Conservation (phyloP, 179 eudicot genomes). For the Camellia oleifera region DNA sequence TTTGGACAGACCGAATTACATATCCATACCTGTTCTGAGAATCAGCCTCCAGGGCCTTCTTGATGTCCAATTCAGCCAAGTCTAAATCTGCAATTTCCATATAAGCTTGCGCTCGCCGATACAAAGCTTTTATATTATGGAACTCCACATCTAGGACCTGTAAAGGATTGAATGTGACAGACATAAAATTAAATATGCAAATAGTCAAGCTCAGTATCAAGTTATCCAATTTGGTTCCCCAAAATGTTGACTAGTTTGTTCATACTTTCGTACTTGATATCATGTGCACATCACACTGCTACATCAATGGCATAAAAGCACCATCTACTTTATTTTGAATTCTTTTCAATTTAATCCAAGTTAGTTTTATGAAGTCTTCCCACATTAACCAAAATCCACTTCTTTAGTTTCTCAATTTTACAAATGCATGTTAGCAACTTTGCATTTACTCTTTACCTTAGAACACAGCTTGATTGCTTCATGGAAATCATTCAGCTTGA, state of each 20-base stretch:
- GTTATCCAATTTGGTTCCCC: neutral
- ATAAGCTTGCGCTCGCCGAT: constrained; percentile 60
- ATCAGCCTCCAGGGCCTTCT: constrained; percentile 60
- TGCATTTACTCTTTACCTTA: constrained; percentile 33
- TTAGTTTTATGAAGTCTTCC: neutral
- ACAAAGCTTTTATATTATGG: constrained; percentile 59
- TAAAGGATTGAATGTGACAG: neutral
- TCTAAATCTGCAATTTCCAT: constrained; percentile 45
- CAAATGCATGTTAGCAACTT: neutral
- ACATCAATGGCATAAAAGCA: neutral
- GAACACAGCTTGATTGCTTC: constrained; percentile 57
- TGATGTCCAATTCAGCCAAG: constrained; percentile 58
- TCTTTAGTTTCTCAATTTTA: neutral
- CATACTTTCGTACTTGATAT: neutral
- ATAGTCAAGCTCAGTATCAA: neutral
- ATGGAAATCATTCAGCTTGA: constrained; percentile 45
- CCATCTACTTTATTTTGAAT: too few relatives aligned
- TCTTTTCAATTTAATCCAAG: neutral
- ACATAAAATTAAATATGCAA: neutral
- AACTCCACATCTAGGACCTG: constrained; percentile 59
- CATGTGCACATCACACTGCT: neutral
- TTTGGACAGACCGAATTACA: neutral
- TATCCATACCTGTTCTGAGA: constrained; percentile 50
- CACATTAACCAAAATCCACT: neutral
- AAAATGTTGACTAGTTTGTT: neutral